phyloP scores from a whole-genome alignment of 257 asterid species.

The Echium plantagineum region DNA sequence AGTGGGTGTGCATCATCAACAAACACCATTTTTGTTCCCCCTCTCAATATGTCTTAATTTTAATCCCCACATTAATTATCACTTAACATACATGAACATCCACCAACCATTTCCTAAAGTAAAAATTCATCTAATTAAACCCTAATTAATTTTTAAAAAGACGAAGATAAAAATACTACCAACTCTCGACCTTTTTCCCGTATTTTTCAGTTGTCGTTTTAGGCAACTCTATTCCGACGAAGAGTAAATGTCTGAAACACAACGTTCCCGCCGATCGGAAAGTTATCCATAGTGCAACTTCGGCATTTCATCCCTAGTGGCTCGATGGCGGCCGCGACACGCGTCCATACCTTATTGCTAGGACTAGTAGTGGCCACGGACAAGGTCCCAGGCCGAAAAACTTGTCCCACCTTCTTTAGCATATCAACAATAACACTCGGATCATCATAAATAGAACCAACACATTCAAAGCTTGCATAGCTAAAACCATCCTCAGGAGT shows the following conservation, averaged over 20 bases:
- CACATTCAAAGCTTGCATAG: constrained; percentile 83
- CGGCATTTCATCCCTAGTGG: constrained; percentile 64
- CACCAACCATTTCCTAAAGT: constrained; percentile 21
- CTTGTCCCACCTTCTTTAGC: constrained; percentile 45
- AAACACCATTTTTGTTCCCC: constrained; percentile 32
- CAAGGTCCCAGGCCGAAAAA: constrained; percentile 60
- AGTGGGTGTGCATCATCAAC: constrained; percentile 73
- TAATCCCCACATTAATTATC: constrained; percentile 21
- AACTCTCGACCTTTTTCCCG: constrained; percentile 19
- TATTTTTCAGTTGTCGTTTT: too few species aligned
- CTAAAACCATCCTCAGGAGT: constrained; percentile 97
- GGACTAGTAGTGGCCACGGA: constrained; percentile 62
- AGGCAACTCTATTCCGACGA: constrained; percentile 33
- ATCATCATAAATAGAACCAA: constrained; percentile 44
- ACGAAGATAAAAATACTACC: constrained; percentile 16
- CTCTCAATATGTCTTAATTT: too few species aligned
- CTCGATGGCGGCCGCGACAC: constrained; percentile 47
- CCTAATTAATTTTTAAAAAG: constrained; percentile 15
- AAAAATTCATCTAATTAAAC: constrained; percentile 19
- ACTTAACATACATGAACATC: constrained; percentile 25
- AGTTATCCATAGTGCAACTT: constrained; percentile 57
- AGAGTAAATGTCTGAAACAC: constrained; percentile 58
- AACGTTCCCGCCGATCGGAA: constrained; percentile 50
- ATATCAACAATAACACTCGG: constrained; percentile 24
- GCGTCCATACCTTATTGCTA: constrained; percentile 41